Percentiles rank a stretch among this genome's conserved stretches.
Evolutionary conservation across 108 stramenopile genomes (phyloP).

Genomic region (Stephanodiscus triporus): DNA sequence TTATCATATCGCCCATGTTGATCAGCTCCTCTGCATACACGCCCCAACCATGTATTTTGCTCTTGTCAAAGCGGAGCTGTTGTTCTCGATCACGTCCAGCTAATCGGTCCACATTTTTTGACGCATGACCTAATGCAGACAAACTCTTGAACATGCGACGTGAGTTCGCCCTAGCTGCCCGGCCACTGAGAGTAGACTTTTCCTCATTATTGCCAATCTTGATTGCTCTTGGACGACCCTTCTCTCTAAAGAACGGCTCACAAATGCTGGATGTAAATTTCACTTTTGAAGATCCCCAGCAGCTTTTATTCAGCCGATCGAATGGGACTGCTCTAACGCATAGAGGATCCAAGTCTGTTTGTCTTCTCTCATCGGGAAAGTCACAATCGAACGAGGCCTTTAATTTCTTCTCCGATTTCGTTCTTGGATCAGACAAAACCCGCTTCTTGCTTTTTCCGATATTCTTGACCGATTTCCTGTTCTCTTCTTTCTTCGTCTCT

Average conservation of each 20-base stretch:
- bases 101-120: slow-evolving; percentile 52
- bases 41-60: slow-evolving; percentile 85
- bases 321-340: slow-evolving; percentile 44
- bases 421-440: background rate
- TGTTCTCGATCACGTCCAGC: slow-evolving; percentile 68
- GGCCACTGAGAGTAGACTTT: slow-evolving; percentile 45
- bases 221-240: slow-evolving; percentile 18
- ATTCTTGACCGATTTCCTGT: slow-evolving; percentile 9
- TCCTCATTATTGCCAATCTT: slow-evolving; percentile 35
- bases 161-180: slow-evolving; percentile 75
- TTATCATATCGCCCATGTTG: slow-evolving; percentile 74
- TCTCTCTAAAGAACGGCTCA: slow-evolving; percentile 26
- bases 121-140: slow-evolving; percentile 47
- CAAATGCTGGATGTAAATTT: slow-evolving; percentile 15
- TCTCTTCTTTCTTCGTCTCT: background rate
- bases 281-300: slow-evolving; percentile 19
- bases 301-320: slow-evolving; percentile 31
- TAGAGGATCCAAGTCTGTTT: slow-evolving; percentile 36
- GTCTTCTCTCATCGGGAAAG: slow-evolving; percentile 20
- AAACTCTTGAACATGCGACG: slow-evolving; percentile 69
- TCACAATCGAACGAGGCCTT: background rate
- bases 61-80: slow-evolving; percentile 70
- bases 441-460: slow-evolving; percentile 14
- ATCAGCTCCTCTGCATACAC: slow-evolving; percentile 78
- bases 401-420: slow-evolving; percentile 2